Evolutionary conservation across 2,329 filamentous ascomycete species (phyloP), one percentile per base, ranked within the genome.

Genomic region (Colletotrichum sp.): DNA sequence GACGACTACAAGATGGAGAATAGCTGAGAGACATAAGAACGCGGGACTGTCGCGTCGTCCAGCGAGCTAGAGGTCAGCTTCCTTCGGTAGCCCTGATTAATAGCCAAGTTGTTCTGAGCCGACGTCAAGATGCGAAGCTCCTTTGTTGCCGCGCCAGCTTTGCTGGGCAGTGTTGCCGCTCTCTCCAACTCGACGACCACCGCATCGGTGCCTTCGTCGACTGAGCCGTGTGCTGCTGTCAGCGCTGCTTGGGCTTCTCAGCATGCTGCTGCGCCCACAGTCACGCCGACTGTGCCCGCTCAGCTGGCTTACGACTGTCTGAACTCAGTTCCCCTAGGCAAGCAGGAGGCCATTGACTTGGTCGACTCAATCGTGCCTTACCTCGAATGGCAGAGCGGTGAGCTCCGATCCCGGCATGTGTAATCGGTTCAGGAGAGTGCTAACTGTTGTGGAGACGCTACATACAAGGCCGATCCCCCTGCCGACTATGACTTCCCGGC

Each of bases 401-500:
- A 82, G 72, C 8, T 16, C 10, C 8, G 21, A 32, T 21, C 8
- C 24, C 52, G 15, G 39, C 3, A n/a, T 16, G 24, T 21, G 26
- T 28, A 6, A 39, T 44, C n/a, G 5, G 60, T 63, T 39, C 28
- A 63, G 12, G 18, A 12, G 34, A 26, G 6, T 6, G 36, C 30
- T 12, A 9, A 7, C 24, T 15, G 12, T 18, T 64, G 12, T 5
- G 12, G 2, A 72, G 87, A 87, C 6, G 79, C 87, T 10, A 86
- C 86, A 8, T 88, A 86, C 78, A 84, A 90, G 49, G 89, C 88
- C 75, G 82, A 89, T 64, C 90, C 91, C 4, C 91, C 91, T 0
- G 73, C 84, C 13, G 84, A 83, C 15, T 92, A 92, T 80, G 83
- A 84, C 63, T 87, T 89, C 71, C 86, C 89, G 0, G 72, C 81